Base-by-base conservation (phyloP, 441 rosid genomes). In the Pelargonium cotyledonis region DNA sequence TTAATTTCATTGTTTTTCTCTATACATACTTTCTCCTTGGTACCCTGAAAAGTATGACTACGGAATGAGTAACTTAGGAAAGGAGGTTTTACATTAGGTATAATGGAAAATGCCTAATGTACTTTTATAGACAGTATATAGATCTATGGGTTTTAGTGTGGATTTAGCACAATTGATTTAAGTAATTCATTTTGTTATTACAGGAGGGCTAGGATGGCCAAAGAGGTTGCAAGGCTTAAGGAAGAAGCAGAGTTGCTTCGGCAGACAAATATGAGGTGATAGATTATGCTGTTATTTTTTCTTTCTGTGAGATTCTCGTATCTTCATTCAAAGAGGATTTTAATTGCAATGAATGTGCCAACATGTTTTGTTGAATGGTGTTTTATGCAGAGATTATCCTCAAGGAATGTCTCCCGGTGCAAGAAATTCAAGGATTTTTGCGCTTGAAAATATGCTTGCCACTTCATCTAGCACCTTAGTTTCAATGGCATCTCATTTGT, bases 401-500 rank as follows among this genome's bases (percentile, higher is more conserved):
- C 82, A 88, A 69, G 68, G 83, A 65, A 78, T 95, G 95, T 95
- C 99, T 66, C 99, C 99, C 71, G 97, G 99, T 67, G 99, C 98
- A 67, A 82, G 98, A 81, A 90, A 90, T 74, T 95, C 99, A 3
- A 89, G 99, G 72, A 88, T 89, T 70, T 92, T 84, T 83, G 97
- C 98, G 15, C 88, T 95, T 67, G 97, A 95, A 82, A 95, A 89
- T 78, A 95, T 95, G 99, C 98, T 92, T 68, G 82, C 89, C 19
- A 79, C 96, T 69, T 86, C 99, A 58, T 92, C 99, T 73, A 85
- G 84, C 78, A 81, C 97, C 46, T 63, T 95, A 67, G 98, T 95
- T 68, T 84, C 97, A 55, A 95, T 95, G 99, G 98, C 99, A 72
- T 89, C 99, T 18, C 99, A 95, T 5, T 76, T 95, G 67, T 95